Percentiles rank a stretch among this genome's conserved stretches.
Conservation (phyloP, 345 rosid genomes). For the Citrus cavaleriei region DNA sequence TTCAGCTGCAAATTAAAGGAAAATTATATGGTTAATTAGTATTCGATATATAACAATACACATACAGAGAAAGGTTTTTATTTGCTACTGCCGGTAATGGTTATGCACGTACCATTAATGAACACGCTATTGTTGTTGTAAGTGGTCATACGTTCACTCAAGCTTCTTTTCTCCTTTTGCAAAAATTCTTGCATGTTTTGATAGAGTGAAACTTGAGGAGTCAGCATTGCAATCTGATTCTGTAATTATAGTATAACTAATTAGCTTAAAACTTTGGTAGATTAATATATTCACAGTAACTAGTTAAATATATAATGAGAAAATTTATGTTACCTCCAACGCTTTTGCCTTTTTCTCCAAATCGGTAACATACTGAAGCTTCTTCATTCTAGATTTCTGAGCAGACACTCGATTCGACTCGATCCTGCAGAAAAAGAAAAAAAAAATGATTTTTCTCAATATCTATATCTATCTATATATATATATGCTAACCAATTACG, state of each 20-base stretch:
- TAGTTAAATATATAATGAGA: background rate
- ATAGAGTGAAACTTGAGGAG: slow-evolving; percentile 17
- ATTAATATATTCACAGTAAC: background rate
- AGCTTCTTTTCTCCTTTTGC: slow-evolving; percentile 9
- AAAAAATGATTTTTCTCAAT: background rate
- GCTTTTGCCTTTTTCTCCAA: slow-evolving; percentile 21
- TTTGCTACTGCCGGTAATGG: background rate
- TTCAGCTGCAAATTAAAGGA: slow-evolving; percentile 10
- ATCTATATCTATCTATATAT: background rate
- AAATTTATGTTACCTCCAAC: slow-evolving; percentile 26
- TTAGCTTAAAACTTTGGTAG: background rate
- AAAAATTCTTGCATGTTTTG: background rate
- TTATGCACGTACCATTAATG: slow-evolving; percentile 13
- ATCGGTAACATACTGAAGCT: slow-evolving; percentile 8
- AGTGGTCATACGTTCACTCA: slow-evolving; percentile 6
- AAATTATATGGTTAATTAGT: background rate
- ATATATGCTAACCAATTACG: background rate
- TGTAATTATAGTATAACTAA: background rate
- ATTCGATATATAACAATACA: background rate
- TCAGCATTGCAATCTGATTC: slow-evolving; percentile 17
- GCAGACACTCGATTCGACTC: slow-evolving; percentile 35
- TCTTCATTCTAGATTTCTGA: slow-evolving; percentile 24
- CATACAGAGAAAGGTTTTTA: background rate
- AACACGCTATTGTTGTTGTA: background rate
- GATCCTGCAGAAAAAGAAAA: slow-evolving; percentile 16